Evolutionary conservation across 2,329 filamentous ascomycete genomes (phyloP).

Genomic region (Cladobotryum mycophilum): DNA sequence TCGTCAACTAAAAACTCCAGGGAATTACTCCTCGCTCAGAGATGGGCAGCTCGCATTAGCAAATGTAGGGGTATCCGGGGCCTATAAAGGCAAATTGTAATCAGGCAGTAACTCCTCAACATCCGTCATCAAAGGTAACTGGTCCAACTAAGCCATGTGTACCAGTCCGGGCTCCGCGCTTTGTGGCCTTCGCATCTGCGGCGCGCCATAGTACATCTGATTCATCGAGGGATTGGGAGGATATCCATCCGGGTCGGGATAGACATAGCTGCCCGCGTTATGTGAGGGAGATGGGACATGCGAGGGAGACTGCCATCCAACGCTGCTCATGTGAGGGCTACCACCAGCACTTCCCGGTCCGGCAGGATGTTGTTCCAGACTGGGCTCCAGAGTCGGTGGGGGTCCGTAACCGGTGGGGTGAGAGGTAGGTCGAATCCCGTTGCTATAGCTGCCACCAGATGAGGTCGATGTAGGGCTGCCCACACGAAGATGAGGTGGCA

Average conservation of each 20-base stretch:
- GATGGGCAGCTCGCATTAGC: neutral
- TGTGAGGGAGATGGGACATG: constrained; percentile 69
- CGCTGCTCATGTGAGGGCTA: constrained; percentile 76
- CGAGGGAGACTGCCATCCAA: constrained; percentile 82
- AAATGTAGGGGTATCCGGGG: constrained; percentile 19
- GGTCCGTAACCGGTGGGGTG: constrained; percentile 80
- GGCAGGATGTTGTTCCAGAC: constrained; percentile 67
- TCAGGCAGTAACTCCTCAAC: neutral
- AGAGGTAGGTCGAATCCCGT: constrained; percentile 65
- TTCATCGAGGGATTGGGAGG: constrained; percentile 49
- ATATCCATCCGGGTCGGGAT: constrained; percentile 75
- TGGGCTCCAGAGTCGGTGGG: constrained; percentile 79
- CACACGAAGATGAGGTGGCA: constrained; percentile 77
- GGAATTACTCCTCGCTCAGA: neutral
- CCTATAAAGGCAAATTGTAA: neutral
- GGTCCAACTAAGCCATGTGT: constrained; percentile 32
- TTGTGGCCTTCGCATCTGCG: constrained; percentile 63
- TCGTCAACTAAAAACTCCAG: neutral
- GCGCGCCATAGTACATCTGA: constrained; percentile 67
- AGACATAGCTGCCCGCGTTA: constrained; percentile 61
- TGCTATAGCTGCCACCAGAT: constrained; percentile 46
- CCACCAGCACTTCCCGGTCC: constrained; percentile 64
- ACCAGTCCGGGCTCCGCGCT: constrained; percentile 61
- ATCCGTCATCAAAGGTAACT: constrained; percentile 4
- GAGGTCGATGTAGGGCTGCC: constrained; percentile 64